A percentile compares a stretch with the other conserved stretches of the same genome.
phyloP scores from a whole-genome alignment of 257 asterid species.

The Solanum dulcamara region DNA sequence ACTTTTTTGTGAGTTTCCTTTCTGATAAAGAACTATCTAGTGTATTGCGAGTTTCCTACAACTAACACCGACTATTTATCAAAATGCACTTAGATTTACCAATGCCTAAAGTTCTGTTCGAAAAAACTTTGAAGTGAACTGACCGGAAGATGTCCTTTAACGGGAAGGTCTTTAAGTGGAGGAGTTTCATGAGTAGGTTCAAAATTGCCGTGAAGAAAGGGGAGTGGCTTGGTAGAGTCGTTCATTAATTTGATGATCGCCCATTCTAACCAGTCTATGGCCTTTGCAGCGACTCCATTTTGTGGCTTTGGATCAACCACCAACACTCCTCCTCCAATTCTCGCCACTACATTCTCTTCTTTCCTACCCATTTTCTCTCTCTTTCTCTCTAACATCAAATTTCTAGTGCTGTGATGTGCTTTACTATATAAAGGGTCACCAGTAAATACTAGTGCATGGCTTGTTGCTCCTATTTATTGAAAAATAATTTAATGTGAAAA shows the following conservation, averaged over 20 bases:
- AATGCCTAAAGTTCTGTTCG: too few species aligned
- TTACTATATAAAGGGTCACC: not conserved
- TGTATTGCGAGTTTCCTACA: not conserved
- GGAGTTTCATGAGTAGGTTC: slow-evolving; percentile 79
- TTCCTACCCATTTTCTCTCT: slow-evolving; percentile 22
- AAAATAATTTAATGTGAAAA: too few species aligned
- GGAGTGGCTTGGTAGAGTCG: slow-evolving; percentile 54
- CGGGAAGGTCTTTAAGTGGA: slow-evolving; percentile 49
- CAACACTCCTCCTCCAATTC: slow-evolving; percentile 32
- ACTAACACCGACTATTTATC: not conserved
- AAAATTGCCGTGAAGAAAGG: slow-evolving; percentile 63
- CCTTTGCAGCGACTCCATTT: slow-evolving; percentile 54
- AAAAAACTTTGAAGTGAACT: slow-evolving; percentile 3
- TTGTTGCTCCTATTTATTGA: not conserved
- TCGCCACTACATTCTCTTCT: slow-evolving; percentile 22
- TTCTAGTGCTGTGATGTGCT: too few species aligned
- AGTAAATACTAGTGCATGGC: not conserved
- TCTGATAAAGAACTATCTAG: too few species aligned
- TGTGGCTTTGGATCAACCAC: slow-evolving; percentile 64
- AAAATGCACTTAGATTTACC: too few species aligned
- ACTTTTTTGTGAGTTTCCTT: not conserved
- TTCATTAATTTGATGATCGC: slow-evolving; percentile 57
- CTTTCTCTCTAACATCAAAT: not conserved
- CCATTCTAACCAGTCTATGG: slow-evolving; percentile 69
- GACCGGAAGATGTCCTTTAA: slow-evolving; percentile 75